These are phyloP conservation scores for Decorospora gaudefroyi DNA, from an alignment of 2,329 filamentous ascomycete genomes.

Conservation along the genomic window DNA sequence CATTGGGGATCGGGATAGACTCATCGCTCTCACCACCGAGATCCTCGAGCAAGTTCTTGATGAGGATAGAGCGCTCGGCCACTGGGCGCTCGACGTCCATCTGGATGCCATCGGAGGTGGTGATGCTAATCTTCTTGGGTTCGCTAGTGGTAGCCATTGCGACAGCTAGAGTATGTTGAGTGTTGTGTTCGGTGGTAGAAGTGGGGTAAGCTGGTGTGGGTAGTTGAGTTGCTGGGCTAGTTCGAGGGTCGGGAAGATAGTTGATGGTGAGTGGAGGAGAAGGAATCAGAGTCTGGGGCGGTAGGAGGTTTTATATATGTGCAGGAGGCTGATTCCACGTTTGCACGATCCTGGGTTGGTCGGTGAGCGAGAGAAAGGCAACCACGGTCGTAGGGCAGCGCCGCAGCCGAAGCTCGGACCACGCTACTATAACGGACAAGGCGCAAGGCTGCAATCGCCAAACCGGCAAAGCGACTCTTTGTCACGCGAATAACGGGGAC, in stretches of 20 bases:
- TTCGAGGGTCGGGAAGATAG: background rate
- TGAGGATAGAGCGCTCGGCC: conserved; percentile 87
- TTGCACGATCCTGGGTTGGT: no score
- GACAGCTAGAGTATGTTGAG: conserved; percentile 10
- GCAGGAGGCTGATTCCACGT: conserved; percentile 8
- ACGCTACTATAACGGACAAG: conserved; percentile 12
- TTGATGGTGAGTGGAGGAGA: conserved; percentile 2
- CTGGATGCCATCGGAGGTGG: conserved; percentile 53
- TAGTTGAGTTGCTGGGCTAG: conserved; percentile 2
- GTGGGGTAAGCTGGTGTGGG: conserved; percentile 27
- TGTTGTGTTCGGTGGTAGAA: conserved; percentile 11
- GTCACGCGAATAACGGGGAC: conserved; percentile 5
- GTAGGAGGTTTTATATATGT: conserved; percentile 20
- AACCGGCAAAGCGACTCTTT: conserved; percentile 9
- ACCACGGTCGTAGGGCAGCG: conserved; percentile 14
- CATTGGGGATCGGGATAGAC: conserved; percentile 85
- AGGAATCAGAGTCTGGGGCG: conserved; percentile 10
- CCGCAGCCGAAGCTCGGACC: conserved; percentile 26
- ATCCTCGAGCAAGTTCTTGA: conserved; percentile 99
- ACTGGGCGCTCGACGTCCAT: conserved; percentile 68
- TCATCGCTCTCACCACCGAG: conserved; percentile 68
- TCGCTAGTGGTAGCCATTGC: conserved; percentile 31
- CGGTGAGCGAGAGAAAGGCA: conserved; percentile 21
- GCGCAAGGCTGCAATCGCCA: conserved; percentile 32
- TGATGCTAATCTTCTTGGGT: conserved; percentile 48